Conservation (phyloP, 1,139 yeast genomes). For the Protomyces arabidopsidicola region DNA sequence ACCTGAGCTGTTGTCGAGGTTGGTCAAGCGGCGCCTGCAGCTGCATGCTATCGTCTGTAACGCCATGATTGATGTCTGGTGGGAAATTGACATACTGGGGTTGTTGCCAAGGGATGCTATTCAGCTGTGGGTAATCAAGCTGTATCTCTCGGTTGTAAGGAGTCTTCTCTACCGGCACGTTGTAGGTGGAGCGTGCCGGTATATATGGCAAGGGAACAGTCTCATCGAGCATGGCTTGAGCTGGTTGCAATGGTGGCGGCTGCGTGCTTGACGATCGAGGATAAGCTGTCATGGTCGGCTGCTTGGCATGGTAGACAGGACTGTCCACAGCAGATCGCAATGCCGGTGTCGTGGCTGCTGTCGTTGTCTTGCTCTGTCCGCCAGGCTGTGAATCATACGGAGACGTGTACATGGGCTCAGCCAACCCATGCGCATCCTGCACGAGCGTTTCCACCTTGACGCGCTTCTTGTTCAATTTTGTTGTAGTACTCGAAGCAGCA, state of each 20-base stretch:
- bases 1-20: not conserved
- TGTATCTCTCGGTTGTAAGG: not conserved
- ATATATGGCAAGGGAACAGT: not conserved
- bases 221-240: not conserved
- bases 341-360: not conserved
- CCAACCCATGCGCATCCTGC: not conserved
- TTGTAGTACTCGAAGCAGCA: not conserved
- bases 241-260: not conserved
- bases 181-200: not conserved
- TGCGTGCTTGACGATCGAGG: not conserved
- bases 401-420: not conserved
- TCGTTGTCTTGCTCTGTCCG: not conserved
- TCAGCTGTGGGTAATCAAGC: not conserved
- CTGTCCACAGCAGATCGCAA: not conserved
- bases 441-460: not conserved
- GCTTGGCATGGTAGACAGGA: not conserved
- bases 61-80: not conserved
- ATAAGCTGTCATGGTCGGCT: not conserved
- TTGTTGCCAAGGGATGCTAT: not conserved
- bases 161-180: not conserved
- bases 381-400: not conserved
- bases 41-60: not conserved
- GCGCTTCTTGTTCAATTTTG: not conserved
- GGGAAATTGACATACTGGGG: not conserved
- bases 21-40: not conserved